phyloP scores from a whole-genome alignment of 1,139 yeast genomes.

The Kluyveromyces sp. region DNA sequence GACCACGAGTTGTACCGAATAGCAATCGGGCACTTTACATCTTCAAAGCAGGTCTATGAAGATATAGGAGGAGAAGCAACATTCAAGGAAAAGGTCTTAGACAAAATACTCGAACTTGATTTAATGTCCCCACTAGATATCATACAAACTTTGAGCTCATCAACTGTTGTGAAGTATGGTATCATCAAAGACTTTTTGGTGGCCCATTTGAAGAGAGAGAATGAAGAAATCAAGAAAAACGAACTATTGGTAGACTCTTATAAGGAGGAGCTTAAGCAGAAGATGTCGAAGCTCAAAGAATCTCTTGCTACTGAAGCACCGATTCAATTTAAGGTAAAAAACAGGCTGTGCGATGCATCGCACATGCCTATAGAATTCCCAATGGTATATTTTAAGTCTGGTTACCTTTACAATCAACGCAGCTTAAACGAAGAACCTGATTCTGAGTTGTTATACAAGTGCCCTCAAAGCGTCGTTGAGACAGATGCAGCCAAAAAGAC shows the following conservation, averaged over 20 bases:
- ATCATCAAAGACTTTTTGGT: conserved; percentile 63
- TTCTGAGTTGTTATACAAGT: conserved; percentile 31
- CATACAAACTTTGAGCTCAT: conserved; percentile 57
- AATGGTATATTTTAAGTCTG: conserved; percentile 75
- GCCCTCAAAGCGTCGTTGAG: conserved; percentile 71
- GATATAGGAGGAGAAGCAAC: conserved; percentile 51
- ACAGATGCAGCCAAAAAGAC: conserved; percentile 58
- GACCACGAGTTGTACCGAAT: conserved; percentile 61
- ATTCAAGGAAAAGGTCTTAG: conserved; percentile 39
- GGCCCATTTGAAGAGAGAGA: conserved; percentile 53
- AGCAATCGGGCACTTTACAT: conserved; percentile 60
- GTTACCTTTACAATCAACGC: conserved; percentile 79
- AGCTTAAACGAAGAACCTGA: conserved; percentile 51
- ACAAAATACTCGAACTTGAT: conserved; percentile 46
- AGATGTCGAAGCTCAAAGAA: conserved; percentile 47
- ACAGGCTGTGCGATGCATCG: conserved; percentile 68
- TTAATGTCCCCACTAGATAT: conserved; percentile 72
- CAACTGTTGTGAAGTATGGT: conserved; percentile 66
- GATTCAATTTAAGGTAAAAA: conserved; percentile 59
- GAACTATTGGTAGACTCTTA: conserved; percentile 61
- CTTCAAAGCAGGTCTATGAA: conserved; percentile 47
- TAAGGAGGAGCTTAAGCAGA: conserved; percentile 54
- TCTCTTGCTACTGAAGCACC: conserved; percentile 34
- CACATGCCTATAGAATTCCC: conserved; percentile 67
- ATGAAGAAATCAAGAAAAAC: conserved; percentile 63